phyloP scores from a whole-genome alignment of 495 filamentous ascomycete species.

The Aspergillus wentii region DNA sequence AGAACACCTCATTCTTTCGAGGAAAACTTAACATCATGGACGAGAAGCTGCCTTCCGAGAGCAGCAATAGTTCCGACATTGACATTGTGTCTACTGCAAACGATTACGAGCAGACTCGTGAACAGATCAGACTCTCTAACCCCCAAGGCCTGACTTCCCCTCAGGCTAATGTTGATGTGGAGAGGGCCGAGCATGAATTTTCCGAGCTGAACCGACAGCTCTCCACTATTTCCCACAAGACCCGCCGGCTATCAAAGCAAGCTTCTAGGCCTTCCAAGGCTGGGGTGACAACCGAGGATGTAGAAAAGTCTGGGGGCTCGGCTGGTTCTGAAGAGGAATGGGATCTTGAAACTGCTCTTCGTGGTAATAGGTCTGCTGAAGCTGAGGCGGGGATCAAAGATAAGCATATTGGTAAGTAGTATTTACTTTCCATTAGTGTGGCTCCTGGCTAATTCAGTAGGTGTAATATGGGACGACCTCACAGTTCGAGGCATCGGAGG shows the following conservation, averaged over 20 bases:
- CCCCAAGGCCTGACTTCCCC: conserved; percentile 42
- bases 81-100: conserved; percentile 13
- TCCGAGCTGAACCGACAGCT: conserved; percentile 69
- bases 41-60: conserved; percentile 13
- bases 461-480: conserved; percentile 74
- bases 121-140: conserved; percentile 25
- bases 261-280: conserved; percentile 36
- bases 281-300: conserved; percentile 26
- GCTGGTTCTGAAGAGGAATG: conserved; percentile 55
- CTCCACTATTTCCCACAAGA: conserved; percentile 56
- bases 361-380: conserved; percentile 65
- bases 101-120: conserved; percentile 27
- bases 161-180: conserved; percentile 58
- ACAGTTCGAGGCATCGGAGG: conserved; percentile 76
- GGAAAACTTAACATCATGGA: no score
- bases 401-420: conserved; percentile 63
- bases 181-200: conserved; percentile 72
- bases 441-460: conserved; percentile 25
- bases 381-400: conserved; percentile 69
- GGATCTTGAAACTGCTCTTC: conserved; percentile 64
- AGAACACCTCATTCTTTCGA: no score
- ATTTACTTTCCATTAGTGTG: background rate
- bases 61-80: conserved; percentile 20
- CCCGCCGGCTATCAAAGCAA: conserved; percentile 39
- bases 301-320: conserved; percentile 44